phyloP scores from a whole-genome alignment of 2,329 filamentous ascomycete species.

The Kalaharituber pfeilii region DNA sequence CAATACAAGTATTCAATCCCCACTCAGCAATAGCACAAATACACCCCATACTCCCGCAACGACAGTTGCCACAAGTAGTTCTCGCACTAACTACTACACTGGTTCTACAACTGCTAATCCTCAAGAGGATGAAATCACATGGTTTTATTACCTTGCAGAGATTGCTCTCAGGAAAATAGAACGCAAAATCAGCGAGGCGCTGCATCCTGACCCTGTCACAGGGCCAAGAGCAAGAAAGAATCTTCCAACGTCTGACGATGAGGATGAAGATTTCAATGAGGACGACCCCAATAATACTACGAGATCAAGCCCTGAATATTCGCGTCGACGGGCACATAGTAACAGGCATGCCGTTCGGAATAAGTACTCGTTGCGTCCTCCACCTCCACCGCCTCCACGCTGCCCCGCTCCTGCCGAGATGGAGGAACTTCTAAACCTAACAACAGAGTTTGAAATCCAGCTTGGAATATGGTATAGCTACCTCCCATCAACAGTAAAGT shows the following conservation, averaged over 20 bases:
- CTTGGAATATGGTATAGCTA: conserved; percentile 19
- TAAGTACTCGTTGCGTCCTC: not conserved
- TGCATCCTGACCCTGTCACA: not conserved
- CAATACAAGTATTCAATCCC: not conserved
- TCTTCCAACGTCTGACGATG: conserved; percentile 7
- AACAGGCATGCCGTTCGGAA: not conserved
- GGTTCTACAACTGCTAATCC: conserved; percentile 5
- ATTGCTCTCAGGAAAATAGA: conserved; percentile 24
- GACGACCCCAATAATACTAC: not conserved
- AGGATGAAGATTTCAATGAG: conserved; percentile 15
- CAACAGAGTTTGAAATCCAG: conserved; percentile 19
- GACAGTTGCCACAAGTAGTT: conserved; percentile 9
- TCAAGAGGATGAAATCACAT: conserved; percentile 21
- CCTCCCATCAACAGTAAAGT: conserved; percentile 14
- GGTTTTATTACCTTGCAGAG: conserved; percentile 25
- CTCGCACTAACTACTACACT: not conserved
- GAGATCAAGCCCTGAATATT: not conserved
- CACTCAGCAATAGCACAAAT: not conserved
- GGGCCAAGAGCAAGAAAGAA: not conserved
- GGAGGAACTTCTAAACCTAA: conserved; percentile 15
- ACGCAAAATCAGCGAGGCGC: not conserved
- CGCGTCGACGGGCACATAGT: not conserved
- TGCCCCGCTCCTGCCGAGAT: conserved; percentile 5
- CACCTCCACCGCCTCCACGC: not conserved
- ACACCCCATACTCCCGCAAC: conserved; percentile 11